Evolutionary conservation across 352 stramenopile species (phyloP).

Genomic region (Phytophthora chlamydospora): DNA sequence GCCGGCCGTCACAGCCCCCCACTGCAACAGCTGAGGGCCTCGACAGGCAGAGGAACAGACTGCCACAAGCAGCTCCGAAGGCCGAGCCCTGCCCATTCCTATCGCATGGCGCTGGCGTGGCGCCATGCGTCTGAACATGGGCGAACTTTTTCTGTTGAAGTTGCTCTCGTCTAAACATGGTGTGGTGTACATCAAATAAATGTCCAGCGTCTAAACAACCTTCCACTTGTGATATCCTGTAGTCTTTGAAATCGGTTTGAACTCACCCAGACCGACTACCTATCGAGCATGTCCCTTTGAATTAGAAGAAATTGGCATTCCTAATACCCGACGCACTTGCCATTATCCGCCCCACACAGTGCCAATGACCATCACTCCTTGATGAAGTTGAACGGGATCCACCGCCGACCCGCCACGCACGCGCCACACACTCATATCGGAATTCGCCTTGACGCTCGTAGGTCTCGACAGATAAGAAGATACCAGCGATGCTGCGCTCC

Average conservation of each 20-base stretch:
- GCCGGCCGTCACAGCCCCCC: no score
- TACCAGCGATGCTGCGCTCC: constrained; percentile 26
- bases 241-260: background rate
- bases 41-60: no score
- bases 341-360: constrained; percentile 1
- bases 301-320: constrained; percentile 5
- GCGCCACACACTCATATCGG: constrained; percentile 17
- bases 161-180: constrained; percentile 35
- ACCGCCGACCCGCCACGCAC: background rate
- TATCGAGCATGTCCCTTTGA: background rate
- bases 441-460: constrained; percentile 17
- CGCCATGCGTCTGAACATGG: background rate
- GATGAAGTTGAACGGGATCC: constrained; percentile 21
- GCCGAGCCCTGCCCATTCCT: background rate
- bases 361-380: constrained; percentile 12
- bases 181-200: constrained; percentile 22
- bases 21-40: no score
- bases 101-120: constrained; percentile 8
- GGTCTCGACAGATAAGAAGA: constrained; percentile 7
- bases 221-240: background rate
- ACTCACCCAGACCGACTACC: no score
- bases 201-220: constrained; percentile 36
- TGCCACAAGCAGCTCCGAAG: no score
- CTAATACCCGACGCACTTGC: background rate
- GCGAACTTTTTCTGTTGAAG: constrained; percentile 31